Base-by-base conservation (phyloP, 805 yeast genomes). In the Teunomyces aglyptinius region DNA sequence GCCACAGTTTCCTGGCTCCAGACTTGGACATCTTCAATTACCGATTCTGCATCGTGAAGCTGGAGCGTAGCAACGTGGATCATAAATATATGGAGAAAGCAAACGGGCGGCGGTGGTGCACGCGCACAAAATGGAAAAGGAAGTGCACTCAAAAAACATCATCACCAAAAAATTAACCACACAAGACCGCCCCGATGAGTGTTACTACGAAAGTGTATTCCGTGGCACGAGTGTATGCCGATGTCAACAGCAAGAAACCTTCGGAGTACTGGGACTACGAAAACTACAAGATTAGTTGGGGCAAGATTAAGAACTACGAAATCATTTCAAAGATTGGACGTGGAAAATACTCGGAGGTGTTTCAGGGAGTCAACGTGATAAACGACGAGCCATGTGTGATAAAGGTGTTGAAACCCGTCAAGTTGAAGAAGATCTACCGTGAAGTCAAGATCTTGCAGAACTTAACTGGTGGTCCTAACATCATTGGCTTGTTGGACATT, bases 321-420 rank as follows among this genome's bases (percentile, higher is more conserved):
- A 86, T 91, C 50, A 79, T 86, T 45, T 76, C 78, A 51, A 89
- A 90, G 67, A 85, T 91, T 15, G 97, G 97, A 11, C 78, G 96
- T 47, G 97, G 97, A 20, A 91, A 89, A 70, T 91, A 90, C 68
- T 85, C 95, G n/a, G 97, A 91, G 65, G 97, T 91, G 26, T 91
- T 91, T 63, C 86, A 83, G 62, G 97, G 96, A 24, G 76, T 84
- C 38, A 85, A 87, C 60, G 71, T 87, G 43, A 73, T 79, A 45
- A 80, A 79, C 52, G 82, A 80, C 45, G 77, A 73, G 47, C 65
- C 66, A 28, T 86, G 94, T 58, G 92, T 91, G 36, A 87, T 91
- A 54, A 91, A 91, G 64, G 95, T 89, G 55, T 74, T 91, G 58
- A 91, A 91, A 65, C 97, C 97, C 7, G 96, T 91, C 19, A 91